Evolutionary conservation across 2,329 filamentous ascomycete genomes (phyloP).

Genomic region (Alternaria postmessia): DNA sequence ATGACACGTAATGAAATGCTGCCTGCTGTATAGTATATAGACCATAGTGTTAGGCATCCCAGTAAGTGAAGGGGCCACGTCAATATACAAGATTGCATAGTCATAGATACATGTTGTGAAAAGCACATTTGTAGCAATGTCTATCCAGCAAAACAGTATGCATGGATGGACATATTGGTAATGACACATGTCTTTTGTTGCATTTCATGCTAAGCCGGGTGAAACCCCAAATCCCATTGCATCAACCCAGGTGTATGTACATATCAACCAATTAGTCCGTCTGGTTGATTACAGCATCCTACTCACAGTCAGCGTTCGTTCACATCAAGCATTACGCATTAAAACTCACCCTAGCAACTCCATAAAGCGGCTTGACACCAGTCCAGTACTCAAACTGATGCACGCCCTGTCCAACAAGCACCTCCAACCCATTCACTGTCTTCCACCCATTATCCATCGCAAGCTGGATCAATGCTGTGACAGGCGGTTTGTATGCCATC

Average conservation of each 20-base stretch:
- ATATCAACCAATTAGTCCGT: constrained; percentile 4
- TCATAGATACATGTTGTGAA: neutral
- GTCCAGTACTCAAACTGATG: constrained; percentile 93
- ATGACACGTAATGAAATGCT: neutral
- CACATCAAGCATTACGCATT: neutral
- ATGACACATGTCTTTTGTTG: neutral
- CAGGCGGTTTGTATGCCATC: constrained; percentile 93
- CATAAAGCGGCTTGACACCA: constrained; percentile 76
- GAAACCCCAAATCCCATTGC: neutral
- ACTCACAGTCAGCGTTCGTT: constrained; percentile 8
- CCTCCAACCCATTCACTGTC: constrained; percentile 86
- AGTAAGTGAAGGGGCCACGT: neutral
- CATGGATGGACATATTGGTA: neutral
- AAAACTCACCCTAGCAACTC: constrained; percentile 67
- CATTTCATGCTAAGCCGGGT: neutral
- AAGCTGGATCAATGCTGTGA: constrained; percentile 85
- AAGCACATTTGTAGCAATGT: neutral
- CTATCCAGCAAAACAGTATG: neutral
- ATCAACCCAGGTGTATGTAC: too few species aligned
- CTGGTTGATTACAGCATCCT: constrained; percentile 30
- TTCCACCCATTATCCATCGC: constrained; percentile 81
- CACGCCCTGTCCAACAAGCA: constrained; percentile 82
- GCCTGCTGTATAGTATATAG: neutral
- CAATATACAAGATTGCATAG: neutral
- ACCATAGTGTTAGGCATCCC: too few species aligned